Evolutionary conservation across 495 filamentous ascomycete species (phyloP).

Genomic region (Podospora bellae-mahoneyi): DNA sequence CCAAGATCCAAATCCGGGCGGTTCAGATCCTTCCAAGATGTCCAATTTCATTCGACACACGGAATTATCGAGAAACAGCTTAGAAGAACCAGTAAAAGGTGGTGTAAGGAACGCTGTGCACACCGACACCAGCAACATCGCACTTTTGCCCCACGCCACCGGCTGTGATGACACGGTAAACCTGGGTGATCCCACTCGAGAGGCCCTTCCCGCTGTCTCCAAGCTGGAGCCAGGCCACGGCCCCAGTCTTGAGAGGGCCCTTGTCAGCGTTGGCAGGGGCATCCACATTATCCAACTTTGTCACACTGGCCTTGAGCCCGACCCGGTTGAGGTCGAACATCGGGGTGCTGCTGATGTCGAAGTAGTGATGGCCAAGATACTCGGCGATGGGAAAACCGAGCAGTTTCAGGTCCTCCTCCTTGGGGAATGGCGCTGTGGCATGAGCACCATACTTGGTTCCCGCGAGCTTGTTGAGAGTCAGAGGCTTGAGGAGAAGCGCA

Average conservation of each 20-base stretch:
- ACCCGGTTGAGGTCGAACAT: constrained; percentile 53
- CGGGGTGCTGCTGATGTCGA: constrained; percentile 50
- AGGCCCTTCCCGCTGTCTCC: constrained; percentile 41
- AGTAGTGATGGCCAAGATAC: constrained; percentile 63
- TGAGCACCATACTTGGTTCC: constrained; percentile 30
- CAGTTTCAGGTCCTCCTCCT: constrained; percentile 33
- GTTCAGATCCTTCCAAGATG: background rate
- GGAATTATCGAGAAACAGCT: background rate
- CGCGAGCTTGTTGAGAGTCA: constrained; percentile 44
- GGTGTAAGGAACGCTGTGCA: constrained; percentile 58
- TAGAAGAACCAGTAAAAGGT: constrained; percentile 70
- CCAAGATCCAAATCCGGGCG: constrained; percentile 2
- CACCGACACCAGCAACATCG: constrained; percentile 36
- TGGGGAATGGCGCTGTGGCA: constrained; percentile 40
- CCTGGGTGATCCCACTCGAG: constrained; percentile 48
- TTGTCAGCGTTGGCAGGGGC: constrained; percentile 50
- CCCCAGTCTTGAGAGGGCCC: constrained; percentile 44
- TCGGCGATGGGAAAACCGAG: constrained; percentile 30
- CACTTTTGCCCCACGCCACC: constrained; percentile 56
- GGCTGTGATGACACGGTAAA: constrained; percentile 67
- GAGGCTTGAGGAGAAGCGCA: constrained; percentile 30
- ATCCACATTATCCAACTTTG: constrained; percentile 46
- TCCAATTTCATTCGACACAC: background rate
- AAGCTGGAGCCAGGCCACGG: constrained; percentile 66
- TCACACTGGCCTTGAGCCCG: constrained; percentile 38